These are phyloP conservation scores for Epichloe aotearoae DNA, from an alignment of 2,329 filamentous ascomycete genomes.

Conservation along the genomic window DNA sequence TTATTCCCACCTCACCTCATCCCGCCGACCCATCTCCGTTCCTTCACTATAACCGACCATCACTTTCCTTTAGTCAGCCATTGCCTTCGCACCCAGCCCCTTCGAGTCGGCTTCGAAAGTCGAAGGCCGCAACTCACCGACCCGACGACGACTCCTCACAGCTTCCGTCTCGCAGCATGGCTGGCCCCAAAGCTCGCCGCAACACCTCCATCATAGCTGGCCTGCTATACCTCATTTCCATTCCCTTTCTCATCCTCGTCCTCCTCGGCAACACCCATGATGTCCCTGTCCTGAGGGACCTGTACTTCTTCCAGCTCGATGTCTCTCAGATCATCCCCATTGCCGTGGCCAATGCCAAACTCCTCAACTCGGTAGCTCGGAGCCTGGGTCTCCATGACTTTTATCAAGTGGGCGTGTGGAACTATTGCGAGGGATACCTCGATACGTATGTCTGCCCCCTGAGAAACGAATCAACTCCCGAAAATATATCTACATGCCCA, in stretches of 20 bases:
- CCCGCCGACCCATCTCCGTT: too few species aligned
- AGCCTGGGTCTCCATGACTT: slow-evolving; percentile 85
- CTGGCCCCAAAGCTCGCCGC: slow-evolving; percentile 26
- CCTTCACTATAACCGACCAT: too few species aligned
- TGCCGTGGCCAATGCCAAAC: slow-evolving; percentile 53
- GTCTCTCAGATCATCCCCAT: slow-evolving; percentile 69
- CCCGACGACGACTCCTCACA: too few species aligned
- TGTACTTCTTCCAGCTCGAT: slow-evolving; percentile 78
- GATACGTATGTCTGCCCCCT: slow-evolving; percentile 33
- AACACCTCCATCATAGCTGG: slow-evolving; percentile 52
- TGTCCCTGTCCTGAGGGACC: slow-evolving; percentile 47
- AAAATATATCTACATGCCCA: too few species aligned
- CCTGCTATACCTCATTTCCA: slow-evolving; percentile 57
- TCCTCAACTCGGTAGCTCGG: slow-evolving; percentile 80
- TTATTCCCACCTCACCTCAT: too few species aligned
- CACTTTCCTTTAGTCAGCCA: too few species aligned
- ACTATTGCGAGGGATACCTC: slow-evolving; percentile 77
- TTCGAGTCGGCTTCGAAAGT: too few species aligned
- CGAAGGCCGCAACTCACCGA: too few species aligned
- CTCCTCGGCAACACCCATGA: slow-evolving; percentile 62
- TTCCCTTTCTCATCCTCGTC: slow-evolving; percentile 68
- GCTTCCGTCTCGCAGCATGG: slow-evolving; percentile 9
- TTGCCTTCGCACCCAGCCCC: too few species aligned
- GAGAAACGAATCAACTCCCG: too few species aligned
- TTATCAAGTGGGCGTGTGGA: slow-evolving; percentile 87